A percentile compares a stretch with the other conserved stretches of the same genome.
phyloP scores from a whole-genome alignment of 176 grass and related monocot species.

The Ensete glaucum region DNA sequence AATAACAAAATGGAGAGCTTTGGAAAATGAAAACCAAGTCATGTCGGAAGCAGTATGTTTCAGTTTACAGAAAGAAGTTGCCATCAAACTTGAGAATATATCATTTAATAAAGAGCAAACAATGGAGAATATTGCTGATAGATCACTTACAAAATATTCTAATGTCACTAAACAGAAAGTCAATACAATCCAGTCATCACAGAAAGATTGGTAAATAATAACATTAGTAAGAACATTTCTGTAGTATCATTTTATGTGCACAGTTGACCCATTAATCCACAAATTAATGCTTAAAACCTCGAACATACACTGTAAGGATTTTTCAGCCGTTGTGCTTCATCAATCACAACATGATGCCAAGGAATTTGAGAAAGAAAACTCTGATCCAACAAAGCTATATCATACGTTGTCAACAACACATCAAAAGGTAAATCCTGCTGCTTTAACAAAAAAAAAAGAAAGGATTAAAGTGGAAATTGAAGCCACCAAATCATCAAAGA shows the following conservation, averaged over 20 bases:
- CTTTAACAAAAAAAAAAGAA: neutral
- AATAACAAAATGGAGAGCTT: neutral
- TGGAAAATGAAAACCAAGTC: neutral
- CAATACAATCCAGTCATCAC: too few species aligned
- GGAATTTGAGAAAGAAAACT: slow-evolving; percentile 88
- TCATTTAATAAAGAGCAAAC: too few species aligned
- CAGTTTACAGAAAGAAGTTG: too few species aligned
- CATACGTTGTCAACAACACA: slow-evolving; percentile 81
- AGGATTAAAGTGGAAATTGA: neutral
- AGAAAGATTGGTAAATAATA: too few species aligned
- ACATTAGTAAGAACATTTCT: too few species aligned
- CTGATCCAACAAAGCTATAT: slow-evolving; percentile 77
- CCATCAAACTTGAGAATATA: too few species aligned
- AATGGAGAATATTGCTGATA: too few species aligned
- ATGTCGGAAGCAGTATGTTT: slow-evolving; percentile 1
- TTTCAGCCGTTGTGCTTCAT: slow-evolving; percentile 87
- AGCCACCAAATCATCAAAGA: neutral
- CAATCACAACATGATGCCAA: slow-evolving; percentile 63
- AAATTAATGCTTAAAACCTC: neutral
- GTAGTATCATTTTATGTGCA: neutral
- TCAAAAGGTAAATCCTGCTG: slow-evolving; percentile 62
- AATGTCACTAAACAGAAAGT: too few species aligned
- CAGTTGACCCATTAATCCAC: neutral
- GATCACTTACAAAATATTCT: too few species aligned
- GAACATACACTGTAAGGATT: slow-evolving; percentile 65